These are phyloP conservation scores for Globisporangium cederbergense DNA, from an alignment of 352 stramenopile species.

Conservation along the genomic window DNA sequence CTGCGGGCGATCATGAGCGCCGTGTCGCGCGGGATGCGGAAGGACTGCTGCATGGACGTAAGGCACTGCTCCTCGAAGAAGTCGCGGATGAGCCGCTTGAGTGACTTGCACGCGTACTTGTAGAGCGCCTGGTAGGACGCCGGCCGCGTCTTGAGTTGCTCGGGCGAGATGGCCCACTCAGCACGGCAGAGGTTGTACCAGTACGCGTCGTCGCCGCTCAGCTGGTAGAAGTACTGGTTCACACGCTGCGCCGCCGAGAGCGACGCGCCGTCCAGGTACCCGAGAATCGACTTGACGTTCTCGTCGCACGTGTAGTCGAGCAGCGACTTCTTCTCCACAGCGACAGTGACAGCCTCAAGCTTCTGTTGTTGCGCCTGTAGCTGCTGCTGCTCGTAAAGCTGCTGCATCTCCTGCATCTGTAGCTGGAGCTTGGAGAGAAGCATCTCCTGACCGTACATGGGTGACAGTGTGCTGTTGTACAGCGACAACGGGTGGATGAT, in stretches of 20 bases:
- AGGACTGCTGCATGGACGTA: slow-evolving; percentile 60
- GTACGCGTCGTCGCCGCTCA: slow-evolving; percentile 55
- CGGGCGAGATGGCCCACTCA: slow-evolving; percentile 76
- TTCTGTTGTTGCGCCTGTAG: slow-evolving; percentile 3
- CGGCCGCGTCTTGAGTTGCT: slow-evolving; percentile 52
- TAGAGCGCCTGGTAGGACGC: slow-evolving; percentile 75
- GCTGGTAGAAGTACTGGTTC: slow-evolving; percentile 47
- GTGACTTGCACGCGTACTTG: slow-evolving; percentile 66
- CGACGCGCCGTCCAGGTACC: slow-evolving; percentile 67
- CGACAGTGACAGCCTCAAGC: neutral
- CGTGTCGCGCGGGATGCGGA: slow-evolving; percentile 59
- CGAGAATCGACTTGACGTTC: slow-evolving; percentile 55
- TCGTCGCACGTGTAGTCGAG: slow-evolving; percentile 79
- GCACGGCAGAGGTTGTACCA: slow-evolving; percentile 65
- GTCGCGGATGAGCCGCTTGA: slow-evolving; percentile 71
- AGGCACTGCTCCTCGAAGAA: slow-evolving; percentile 81
- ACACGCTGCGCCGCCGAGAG: slow-evolving; percentile 54
- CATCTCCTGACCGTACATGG: slow-evolving; percentile 37
- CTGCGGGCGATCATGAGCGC: slow-evolving; percentile 47
- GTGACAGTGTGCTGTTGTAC: slow-evolving; percentile 27
- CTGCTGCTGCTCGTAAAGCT: slow-evolving; percentile 24
- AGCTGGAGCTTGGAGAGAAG: slow-evolving; percentile 27
- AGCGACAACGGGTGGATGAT: slow-evolving; percentile 69
- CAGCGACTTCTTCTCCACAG: slow-evolving; percentile 24
- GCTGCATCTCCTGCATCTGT: slow-evolving; percentile 31